These are phyloP conservation scores for Citrus glauca DNA, from an alignment of 345 rosid genomes.

Conservation along the genomic window DNA sequence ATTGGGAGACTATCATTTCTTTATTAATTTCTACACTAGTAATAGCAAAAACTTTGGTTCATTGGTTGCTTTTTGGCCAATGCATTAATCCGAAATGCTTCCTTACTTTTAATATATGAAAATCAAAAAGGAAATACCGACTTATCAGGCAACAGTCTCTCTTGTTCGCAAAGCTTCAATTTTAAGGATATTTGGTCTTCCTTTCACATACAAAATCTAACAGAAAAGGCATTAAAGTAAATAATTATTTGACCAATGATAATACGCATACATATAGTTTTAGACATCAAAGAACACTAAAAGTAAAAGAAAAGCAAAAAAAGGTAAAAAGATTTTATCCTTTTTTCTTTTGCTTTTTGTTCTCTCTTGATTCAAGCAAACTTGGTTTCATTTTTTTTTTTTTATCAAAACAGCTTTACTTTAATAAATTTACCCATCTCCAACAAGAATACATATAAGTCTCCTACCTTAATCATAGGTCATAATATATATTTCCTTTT, in stretches of 20 bases:
- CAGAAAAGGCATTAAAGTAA: background rate
- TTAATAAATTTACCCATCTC: conserved; percentile 20
- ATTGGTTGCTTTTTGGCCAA: background rate
- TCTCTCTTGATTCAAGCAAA: conserved; percentile 17
- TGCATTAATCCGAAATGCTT: background rate
- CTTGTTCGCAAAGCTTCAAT: conserved; percentile 12
- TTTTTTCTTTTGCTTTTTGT: background rate
- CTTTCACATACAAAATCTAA: background rate
- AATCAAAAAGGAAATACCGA: background rate
- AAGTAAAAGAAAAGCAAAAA: conserved; percentile 10
- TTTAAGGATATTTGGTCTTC: conserved; percentile 3
- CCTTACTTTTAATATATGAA: background rate
- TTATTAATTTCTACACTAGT: background rate
- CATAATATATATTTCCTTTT: conserved; percentile 13
- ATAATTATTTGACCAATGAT: conserved; percentile 1
- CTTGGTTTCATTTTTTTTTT: background rate
- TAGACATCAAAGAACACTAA: conserved; percentile 18
- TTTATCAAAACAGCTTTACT: background rate
- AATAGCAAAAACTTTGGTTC: background rate
- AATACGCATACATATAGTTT: background rate
- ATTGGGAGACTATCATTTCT: background rate
- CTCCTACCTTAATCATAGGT: conserved; percentile 32
- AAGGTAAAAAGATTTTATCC: background rate
- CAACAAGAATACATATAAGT: conserved; percentile 10
- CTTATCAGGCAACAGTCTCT: background rate